phyloP scores from a whole-genome alignment of 2,329 filamentous ascomycete species.

The Ophiocordyceps camponoti-rufipedis region DNA sequence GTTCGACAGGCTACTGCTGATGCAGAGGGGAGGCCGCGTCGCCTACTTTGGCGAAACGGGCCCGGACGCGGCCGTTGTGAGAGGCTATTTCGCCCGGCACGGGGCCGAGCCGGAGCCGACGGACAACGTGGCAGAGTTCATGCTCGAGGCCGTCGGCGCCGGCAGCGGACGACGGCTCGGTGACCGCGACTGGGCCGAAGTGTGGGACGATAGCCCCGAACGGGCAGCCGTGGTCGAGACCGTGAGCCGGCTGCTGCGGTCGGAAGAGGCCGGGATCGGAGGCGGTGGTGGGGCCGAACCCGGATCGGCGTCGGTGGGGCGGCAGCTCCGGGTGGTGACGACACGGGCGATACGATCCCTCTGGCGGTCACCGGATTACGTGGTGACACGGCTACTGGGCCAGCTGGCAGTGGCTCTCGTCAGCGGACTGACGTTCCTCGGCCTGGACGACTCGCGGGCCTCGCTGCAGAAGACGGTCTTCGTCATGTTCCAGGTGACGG shows the following conservation, averaged over 20 bases:
- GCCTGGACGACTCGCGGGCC: conserved; percentile 56
- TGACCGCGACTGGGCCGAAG: conserved; percentile 59
- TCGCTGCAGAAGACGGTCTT: conserved; percentile 77
- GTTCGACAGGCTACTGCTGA: conserved; percentile 65
- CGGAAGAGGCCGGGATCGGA: conserved; percentile 30
- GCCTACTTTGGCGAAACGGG: conserved; percentile 82
- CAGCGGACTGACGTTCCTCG: conserved; percentile 62
- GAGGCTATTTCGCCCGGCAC: conserved; percentile 40
- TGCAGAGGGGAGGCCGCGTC: conserved; percentile 60
- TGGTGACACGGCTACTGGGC: conserved; percentile 74
- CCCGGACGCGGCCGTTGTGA: conserved; percentile 51
- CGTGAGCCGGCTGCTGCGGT: conserved; percentile 37
- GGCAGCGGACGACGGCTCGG: conserved; percentile 44
- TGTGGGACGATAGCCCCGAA: conserved; percentile 60
- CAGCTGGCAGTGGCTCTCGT: conserved; percentile 63
- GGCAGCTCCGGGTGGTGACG: conserved; percentile 63
- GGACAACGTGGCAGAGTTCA: conserved; percentile 54
- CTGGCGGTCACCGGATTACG: conserved; percentile 78
- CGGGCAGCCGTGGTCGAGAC: conserved; percentile 45
- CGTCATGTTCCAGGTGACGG: conserved; percentile 76
- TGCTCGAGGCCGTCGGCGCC: conserved; percentile 71
- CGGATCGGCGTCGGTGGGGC: conserved; percentile 38
- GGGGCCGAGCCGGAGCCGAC: conserved; percentile 39
- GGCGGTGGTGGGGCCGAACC: conserved; percentile 17
- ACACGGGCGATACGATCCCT: conserved; percentile 58